A percentile compares a stretch with the other conserved stretches of the same genome.
Evolutionary conservation across 768 basidiomycete species (phyloP).

Genomic region (Coprinopsis sp.): DNA sequence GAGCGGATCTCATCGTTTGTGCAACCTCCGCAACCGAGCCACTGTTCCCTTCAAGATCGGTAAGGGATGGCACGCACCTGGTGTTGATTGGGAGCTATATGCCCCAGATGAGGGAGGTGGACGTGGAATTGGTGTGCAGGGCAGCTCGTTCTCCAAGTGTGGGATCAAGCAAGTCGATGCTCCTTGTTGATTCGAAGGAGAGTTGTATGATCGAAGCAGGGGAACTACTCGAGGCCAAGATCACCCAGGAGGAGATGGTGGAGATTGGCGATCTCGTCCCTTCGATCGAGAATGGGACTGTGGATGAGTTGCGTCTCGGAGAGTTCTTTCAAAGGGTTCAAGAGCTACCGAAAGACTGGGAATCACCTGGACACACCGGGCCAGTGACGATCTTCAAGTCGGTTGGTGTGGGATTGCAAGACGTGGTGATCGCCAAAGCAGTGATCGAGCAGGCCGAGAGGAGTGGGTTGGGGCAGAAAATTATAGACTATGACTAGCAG

Average conservation of each 20-base stretch:
- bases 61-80: constrained; percentile 59
- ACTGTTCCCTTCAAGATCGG: constrained; percentile 65
- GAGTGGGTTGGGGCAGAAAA: not conserved
- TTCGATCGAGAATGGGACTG: constrained; percentile 8
- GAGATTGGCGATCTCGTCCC: constrained; percentile 69
- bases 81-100: constrained; percentile 82
- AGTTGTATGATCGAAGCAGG: constrained; percentile 79
- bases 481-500: constrained; percentile 4
- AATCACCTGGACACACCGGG: constrained; percentile 24
- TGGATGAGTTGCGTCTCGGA: constrained; percentile 9
- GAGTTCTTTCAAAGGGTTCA: no score
- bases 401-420: constrained; percentile 84
- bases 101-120: constrained; percentile 76
- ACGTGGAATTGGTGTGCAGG: constrained; percentile 49
- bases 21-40: constrained; percentile 70
- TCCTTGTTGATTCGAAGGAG: constrained; percentile 71
- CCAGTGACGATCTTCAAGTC: constrained; percentile 82
- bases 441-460: constrained; percentile 59
- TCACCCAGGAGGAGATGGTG: constrained; percentile 37
- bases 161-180: constrained; percentile 18
- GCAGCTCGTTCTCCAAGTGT: constrained; percentile 25
- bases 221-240: constrained; percentile 61
- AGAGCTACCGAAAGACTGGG: not conserved
- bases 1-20: constrained; percentile 61
- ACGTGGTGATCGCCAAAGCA: constrained; percentile 73